Percentiles rank a stretch among this genome's conserved stretches.
phyloP scores from a whole-genome alignment of 1,284 basidiomycete species.

The Hemileia vastatrix region DNA sequence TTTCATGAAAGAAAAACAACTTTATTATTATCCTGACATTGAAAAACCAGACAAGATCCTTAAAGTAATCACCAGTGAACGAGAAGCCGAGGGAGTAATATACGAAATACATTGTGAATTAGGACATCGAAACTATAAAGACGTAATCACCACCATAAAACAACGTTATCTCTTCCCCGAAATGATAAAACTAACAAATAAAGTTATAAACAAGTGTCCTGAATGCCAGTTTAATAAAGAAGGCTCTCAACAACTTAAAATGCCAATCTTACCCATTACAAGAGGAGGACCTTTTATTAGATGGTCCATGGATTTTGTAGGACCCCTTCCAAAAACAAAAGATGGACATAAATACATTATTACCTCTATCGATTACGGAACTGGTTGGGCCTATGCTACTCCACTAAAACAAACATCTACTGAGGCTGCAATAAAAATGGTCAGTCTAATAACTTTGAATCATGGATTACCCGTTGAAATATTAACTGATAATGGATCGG shows the following conservation, averaged over 20 bases:
- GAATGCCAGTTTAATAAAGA: background rate
- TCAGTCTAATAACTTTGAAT: background rate
- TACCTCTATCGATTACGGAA: constrained; percentile 7
- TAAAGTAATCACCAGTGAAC: no score
- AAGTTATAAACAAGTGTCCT: background rate
- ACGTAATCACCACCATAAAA: background rate
- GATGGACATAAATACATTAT: background rate
- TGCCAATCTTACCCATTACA: background rate
- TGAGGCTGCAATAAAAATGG: background rate
- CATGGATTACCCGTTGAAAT: constrained; percentile 4
- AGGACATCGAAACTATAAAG: background rate
- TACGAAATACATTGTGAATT: no score
- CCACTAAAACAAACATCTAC: background rate
- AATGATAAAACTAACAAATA: background rate
- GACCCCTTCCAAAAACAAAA: background rate
- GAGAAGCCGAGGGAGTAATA: no score
- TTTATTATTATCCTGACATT: background rate
- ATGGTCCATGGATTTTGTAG: constrained; percentile 11
- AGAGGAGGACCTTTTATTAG: background rate
- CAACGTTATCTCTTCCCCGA: background rate
- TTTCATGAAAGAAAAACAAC: background rate
- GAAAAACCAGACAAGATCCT: no score
- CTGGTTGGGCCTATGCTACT: constrained; percentile 8
- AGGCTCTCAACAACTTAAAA: background rate
- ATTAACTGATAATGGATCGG: background rate